Evolutionary conservation across 202 grass and related monocot genomes (phyloP).

Genomic region (Saccharum hybrid): DNA sequence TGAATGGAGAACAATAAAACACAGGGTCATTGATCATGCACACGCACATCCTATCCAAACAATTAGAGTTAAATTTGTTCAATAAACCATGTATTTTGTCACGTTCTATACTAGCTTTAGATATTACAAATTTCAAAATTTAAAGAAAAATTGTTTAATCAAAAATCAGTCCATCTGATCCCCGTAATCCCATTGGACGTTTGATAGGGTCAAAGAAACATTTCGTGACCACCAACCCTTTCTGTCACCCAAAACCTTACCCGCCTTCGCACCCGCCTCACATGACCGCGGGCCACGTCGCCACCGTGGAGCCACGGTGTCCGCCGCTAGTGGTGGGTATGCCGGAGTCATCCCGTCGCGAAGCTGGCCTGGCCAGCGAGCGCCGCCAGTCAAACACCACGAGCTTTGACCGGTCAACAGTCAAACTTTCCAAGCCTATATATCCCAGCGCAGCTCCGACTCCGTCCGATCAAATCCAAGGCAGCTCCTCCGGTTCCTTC

Average conservation of each 20-base stretch:
- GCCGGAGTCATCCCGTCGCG: not conserved
- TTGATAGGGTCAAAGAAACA: constrained; percentile 69
- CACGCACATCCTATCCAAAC: not conserved
- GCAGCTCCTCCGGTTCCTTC: constrained; percentile 1
- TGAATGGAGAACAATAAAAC: not conserved
- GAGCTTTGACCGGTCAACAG: constrained; percentile 90
- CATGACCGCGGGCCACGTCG: not conserved
- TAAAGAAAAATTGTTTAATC: not conserved
- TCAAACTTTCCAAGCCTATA: constrained; percentile 77
- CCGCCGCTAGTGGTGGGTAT: no score
- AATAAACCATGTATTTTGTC: not conserved
- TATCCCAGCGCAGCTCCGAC: constrained; percentile 28
- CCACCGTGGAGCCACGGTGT: no score
- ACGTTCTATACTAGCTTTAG: not conserved
- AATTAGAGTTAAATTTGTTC: not conserved
- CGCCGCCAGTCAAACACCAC: constrained; percentile 85
- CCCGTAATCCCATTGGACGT: constrained; percentile 9
- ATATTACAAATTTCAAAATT: not conserved
- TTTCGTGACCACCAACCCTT: constrained; percentile 45
- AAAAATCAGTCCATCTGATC: constrained; percentile 7
- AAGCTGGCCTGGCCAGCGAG: not conserved
- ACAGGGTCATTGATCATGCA: not conserved
- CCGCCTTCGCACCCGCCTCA: constrained; percentile 44
- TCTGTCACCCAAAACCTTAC: constrained; percentile 2
- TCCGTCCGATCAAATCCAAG: constrained; percentile 39